Conservation (phyloP, 1,139 yeast genomes). For the Geotrichum siamense region DNA sequence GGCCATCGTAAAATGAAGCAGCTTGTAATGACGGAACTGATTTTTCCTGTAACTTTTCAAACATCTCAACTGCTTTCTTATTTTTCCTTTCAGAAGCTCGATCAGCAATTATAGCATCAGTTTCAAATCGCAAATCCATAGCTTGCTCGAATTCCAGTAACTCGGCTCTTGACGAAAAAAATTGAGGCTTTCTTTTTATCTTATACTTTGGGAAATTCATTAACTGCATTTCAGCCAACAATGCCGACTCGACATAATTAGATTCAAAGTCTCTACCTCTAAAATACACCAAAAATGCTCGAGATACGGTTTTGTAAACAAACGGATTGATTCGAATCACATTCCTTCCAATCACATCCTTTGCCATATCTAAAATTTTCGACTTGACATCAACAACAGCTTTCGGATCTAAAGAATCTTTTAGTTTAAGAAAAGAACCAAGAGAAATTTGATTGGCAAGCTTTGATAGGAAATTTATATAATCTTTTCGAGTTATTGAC, state of each 20-base stretch:
- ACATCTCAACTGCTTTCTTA: conserved; percentile 5
- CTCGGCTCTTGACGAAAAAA: conserved; percentile 18
- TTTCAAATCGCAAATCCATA: conserved; percentile 5
- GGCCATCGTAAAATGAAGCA: conserved; percentile 15
- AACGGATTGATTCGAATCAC: conserved; percentile 15
- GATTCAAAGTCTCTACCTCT: conserved; percentile 17
- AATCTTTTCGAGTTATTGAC: not conserved
- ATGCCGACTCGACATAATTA: conserved; percentile 18
- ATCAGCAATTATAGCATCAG: conserved; percentile 6
- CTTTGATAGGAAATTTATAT: conserved; percentile 7
- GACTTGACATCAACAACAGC: conserved; percentile 7
- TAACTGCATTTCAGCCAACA: conserved; percentile 19
- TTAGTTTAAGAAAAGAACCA: conserved; percentile 4
- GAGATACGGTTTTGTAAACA: conserved; percentile 10
- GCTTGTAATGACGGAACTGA: conserved; percentile 10
- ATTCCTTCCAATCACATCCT: conserved; percentile 6
- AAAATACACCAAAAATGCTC: conserved; percentile 15
- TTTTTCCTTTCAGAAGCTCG: conserved; percentile 18
- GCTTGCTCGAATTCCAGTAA: conserved; percentile 16
- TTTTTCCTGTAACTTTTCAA: conserved; percentile 2
- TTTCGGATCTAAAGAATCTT: not conserved
- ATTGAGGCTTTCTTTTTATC: conserved; percentile 14
- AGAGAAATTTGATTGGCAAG: conserved; percentile 9
- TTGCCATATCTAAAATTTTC: conserved; percentile 9
- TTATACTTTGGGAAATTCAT: conserved; percentile 20